Percentiles rank a stretch among this genome's conserved stretches.
Conservation (phyloP, 2,329 filamentous ascomycete genomes). For the Hypoxylon sp. region DNA sequence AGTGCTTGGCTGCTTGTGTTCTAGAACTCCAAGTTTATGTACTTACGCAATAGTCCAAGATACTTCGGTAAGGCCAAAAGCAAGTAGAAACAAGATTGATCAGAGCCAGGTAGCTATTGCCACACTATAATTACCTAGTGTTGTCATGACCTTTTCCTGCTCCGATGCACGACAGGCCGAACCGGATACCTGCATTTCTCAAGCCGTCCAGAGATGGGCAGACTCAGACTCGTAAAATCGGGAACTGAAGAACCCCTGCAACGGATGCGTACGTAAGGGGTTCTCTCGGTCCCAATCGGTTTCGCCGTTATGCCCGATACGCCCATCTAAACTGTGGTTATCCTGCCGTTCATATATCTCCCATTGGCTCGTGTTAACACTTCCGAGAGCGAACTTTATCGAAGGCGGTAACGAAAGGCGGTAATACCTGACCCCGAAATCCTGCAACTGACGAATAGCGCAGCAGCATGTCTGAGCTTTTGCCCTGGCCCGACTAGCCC, state of each 20-base stretch:
- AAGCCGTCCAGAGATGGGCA: constrained; percentile 5
- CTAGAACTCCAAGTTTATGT: constrained; percentile 24
- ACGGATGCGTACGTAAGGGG: constrained; percentile 27
- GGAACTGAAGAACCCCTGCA: constrained; percentile 15
- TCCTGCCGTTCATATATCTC: constrained; percentile 31
- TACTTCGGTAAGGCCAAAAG: too few species aligned
- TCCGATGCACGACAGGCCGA: constrained; percentile 19
- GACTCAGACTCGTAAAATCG: constrained; percentile 22
- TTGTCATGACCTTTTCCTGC: constrained; percentile 3
- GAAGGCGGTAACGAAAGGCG: constrained; percentile 26
- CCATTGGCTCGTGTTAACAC: constrained; percentile 13
- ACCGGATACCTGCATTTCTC: constrained; percentile 32
- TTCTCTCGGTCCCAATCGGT: constrained; percentile 23
- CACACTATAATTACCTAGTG: constrained; percentile 14
- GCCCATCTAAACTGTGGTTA: constrained; percentile 28
- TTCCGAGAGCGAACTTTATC: constrained; percentile 15
- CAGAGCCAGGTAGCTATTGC: constrained; percentile 8
- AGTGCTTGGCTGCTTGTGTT: not conserved
- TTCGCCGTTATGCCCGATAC: constrained; percentile 17
- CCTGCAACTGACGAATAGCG: constrained; percentile 37
- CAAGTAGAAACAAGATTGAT: not conserved
- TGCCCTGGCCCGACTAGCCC: constrained; percentile 25
- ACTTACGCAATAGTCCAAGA: constrained; percentile 1
- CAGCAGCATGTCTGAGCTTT: constrained; percentile 29
- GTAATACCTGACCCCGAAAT: constrained; percentile 31